Evolutionary conservation across 2,329 filamentous ascomycete genomes (phyloP), one percentile per base, ranked within the genome.

Genomic region (Colletotrichum zoysiae): DNA sequence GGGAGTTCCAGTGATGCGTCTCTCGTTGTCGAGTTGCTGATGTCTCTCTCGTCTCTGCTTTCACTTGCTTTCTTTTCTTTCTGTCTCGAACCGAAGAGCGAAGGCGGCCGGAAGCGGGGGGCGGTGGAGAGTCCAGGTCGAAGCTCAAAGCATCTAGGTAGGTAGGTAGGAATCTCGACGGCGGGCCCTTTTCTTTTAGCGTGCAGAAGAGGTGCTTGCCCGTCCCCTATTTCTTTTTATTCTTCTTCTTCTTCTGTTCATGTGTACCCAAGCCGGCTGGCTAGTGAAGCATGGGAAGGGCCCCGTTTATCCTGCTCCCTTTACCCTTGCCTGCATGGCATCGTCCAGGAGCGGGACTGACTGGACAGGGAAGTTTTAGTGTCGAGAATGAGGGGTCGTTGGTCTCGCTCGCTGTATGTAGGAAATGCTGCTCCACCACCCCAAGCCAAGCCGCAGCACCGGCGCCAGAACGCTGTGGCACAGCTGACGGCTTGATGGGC

Each of bases 101-200:
- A 69, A 44, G 59, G 46, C 48, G 70, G 68, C 70, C 60, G 60
- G 65, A 72, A 70, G 66, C 59, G 59, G 65, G 59, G 65, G 65
- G 69, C 70, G 70, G 70, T 72, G 70, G 70, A 72, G 60, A 70
- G 70, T 46, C 50, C 50, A 64, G 48, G 59, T 65, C 40, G 70
- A 72, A 72, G 70, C 65, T 72, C 65, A 72, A 60, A 65, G 57
- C 70, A 72, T 64, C 55, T 53, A 56, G n/a, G n/a, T n/a, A n/a
- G n/a, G n/a, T n/a, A n/a, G n/a, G n/a, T n/a, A n/a, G 55, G 50
- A 71, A 40, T 72, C 55, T 67, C 60, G 70, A 65, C 48, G 70
- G 70, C 70, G 65, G 65, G 60, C 70, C 70, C 66, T 70, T 70
- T 59, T 72, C 66, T 70, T 72, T 70, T 72, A 72, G 70, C 70